Evolutionary conservation across 2,329 filamentous ascomycete species (phyloP).

Genomic region (Pestalotiopsis sp.): DNA sequence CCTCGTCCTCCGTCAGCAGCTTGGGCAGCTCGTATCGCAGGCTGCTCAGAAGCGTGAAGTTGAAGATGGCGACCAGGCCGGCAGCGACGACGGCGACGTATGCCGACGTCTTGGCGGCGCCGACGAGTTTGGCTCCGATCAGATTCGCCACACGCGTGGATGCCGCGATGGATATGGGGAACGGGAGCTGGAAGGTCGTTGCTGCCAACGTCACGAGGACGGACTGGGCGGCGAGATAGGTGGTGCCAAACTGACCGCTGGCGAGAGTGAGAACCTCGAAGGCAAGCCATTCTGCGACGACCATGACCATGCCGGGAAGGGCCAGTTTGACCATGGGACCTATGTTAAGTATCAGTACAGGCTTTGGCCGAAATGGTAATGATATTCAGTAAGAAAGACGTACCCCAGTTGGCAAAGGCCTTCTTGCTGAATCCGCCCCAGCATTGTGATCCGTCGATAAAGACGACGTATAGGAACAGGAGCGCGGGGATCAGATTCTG

Average conservation of each 20-base stretch:
- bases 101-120: slow-evolving; percentile 79
- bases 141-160: slow-evolving; percentile 90
- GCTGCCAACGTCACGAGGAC: slow-evolving; percentile 78
- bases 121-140: slow-evolving; percentile 82
- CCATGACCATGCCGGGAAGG: slow-evolving; percentile 88
- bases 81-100: slow-evolving; percentile 72
- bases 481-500: slow-evolving; percentile 74
- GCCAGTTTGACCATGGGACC: slow-evolving; percentile 83
- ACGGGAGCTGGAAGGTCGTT: slow-evolving; percentile 88
- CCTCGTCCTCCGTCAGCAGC: slow-evolving; percentile 75
- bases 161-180: slow-evolving; percentile 85
- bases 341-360: slow-evolving; percentile 17
- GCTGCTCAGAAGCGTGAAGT: slow-evolving; percentile 69
- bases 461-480: slow-evolving; percentile 75
- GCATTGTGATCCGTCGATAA: slow-evolving; percentile 72
- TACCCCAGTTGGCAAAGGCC: slow-evolving; percentile 72
- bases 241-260: slow-evolving; percentile 77
- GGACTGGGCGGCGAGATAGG: slow-evolving; percentile 84
- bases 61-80: slow-evolving; percentile 75
- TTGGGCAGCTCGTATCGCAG: slow-evolving; percentile 75
- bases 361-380: background rate
- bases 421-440: slow-evolving; percentile 79
- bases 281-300: slow-evolving; percentile 89
- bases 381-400: slow-evolving; percentile 16
- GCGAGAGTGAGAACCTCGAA: slow-evolving; percentile 91